Evolutionary conservation across 169 alveolate species (phyloP).

Genomic region (Plasmodium blacklocki): DNA sequence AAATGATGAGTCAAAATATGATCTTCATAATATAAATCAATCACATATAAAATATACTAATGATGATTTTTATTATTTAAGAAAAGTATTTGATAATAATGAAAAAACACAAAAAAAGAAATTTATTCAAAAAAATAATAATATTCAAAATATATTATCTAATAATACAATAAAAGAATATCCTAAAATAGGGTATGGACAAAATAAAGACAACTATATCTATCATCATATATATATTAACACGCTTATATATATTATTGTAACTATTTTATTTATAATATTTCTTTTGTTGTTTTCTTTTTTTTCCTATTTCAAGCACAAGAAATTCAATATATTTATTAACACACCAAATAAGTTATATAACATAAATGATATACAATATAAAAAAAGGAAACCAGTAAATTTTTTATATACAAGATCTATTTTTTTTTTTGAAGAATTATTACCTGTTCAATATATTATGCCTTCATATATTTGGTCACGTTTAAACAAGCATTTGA

Average conservation of each 20-base stretch:
- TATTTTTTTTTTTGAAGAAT: conserved; percentile 64
- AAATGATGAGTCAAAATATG: too few relatives aligned
- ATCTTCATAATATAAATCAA: too few relatives aligned
- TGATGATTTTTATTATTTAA: too few relatives aligned
- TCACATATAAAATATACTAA: too few relatives aligned
- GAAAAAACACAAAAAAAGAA: too few relatives aligned
- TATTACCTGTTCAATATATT: conserved; percentile 52
- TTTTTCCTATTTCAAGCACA: conserved; percentile 17
- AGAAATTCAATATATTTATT: conserved; percentile 11
- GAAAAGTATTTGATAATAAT: too few relatives aligned
- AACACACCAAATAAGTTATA: conserved; percentile 41
- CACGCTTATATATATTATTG: not conserved
- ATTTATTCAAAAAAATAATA: too few relatives aligned
- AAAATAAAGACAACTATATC: too few relatives aligned
- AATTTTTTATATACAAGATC: conserved; percentile 54
- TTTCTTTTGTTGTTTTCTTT: conserved; percentile 15
- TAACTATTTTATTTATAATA: conserved; percentile 4
- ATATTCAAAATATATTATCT: too few relatives aligned
- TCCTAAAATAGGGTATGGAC: too few relatives aligned
- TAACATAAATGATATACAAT: conserved; percentile 43
- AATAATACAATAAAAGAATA: too few relatives aligned
- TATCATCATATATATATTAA: too few relatives aligned
- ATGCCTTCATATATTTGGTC: conserved; percentile 68
- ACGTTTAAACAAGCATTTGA: conserved; percentile 33
- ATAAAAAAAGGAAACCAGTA: conserved; percentile 26